Conservation (phyloP, 225 moss, liverwort and hornwort species). For the Antitrichia curtipendula region DNA sequence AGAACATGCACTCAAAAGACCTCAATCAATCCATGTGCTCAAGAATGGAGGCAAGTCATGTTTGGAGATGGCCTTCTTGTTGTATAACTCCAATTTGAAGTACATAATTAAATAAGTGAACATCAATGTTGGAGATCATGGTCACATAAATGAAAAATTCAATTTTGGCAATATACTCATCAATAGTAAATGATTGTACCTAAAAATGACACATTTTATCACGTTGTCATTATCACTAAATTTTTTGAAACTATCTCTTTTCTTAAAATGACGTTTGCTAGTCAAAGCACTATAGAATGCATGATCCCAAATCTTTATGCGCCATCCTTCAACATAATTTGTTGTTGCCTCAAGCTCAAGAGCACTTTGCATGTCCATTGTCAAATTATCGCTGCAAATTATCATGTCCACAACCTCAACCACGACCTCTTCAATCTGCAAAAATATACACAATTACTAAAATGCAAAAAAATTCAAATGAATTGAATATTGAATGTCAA, state of each 20-base stretch:
- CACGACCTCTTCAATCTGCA: neutral
- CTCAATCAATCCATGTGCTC: too few species aligned
- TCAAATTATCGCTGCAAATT: neutral
- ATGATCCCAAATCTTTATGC: neutral
- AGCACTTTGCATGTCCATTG: neutral
- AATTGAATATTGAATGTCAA: too few species aligned
- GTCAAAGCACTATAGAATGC: fast-evolving
- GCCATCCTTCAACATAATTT: neutral
- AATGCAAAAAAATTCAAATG: too few species aligned
- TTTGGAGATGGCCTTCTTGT: too few species aligned
- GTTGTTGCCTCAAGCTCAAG: fast-evolving
- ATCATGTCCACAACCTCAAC: neutral
- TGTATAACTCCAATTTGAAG: too few species aligned
- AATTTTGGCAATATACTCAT: too few species aligned
- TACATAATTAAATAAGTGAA: neutral
- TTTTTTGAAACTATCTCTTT: neutral
- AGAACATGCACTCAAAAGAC: too few species aligned
- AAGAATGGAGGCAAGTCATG: too few species aligned
- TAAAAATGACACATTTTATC: neutral
- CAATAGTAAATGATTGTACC: neutral
- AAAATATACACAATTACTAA: too few species aligned
- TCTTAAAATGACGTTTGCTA: neutral
- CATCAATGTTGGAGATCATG: neutral
- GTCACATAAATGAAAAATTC: too few species aligned
- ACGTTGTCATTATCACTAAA: fast-evolving